A percentile compares a stretch with the other conserved stretches of the same genome.
Conservation (phyloP, 257 asterid species). For the Jasminum sambac region DNA sequence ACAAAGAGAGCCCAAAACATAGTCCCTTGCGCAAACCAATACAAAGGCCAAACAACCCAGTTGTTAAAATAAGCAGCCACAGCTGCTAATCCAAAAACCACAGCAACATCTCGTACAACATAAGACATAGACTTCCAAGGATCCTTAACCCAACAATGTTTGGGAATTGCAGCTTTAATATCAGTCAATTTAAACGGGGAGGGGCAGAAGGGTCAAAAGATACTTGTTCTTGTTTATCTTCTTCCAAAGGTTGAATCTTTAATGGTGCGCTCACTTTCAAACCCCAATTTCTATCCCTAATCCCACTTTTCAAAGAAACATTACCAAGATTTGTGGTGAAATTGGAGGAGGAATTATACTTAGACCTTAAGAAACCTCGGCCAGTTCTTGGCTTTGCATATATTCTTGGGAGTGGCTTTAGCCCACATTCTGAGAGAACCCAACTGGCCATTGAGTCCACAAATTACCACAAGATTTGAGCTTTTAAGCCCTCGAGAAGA, state of each 20-base stretch:
- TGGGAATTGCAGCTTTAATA: conserved; percentile 81
- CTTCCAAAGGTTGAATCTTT: conserved; percentile 48
- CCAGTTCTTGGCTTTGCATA: conserved; percentile 46
- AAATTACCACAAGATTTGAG: conserved; percentile 17
- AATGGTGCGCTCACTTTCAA: conserved; percentile 80
- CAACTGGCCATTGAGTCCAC: conserved; percentile 41
- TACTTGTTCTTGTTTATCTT: conserved; percentile 24
- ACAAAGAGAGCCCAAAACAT: conserved; percentile 99
- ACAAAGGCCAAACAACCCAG: conserved; percentile 92
- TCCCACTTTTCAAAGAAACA: conserved; percentile 28
- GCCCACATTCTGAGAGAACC: conserved; percentile 46
- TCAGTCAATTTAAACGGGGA: conserved; percentile 85
- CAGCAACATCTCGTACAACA: conserved; percentile 76
- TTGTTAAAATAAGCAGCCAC: conserved; percentile 76
- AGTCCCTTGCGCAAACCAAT: conserved; percentile 93
- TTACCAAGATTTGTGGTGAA: conserved; percentile 31
- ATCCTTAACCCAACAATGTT: conserved; percentile 94
- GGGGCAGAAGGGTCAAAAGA: conserved; percentile 74
- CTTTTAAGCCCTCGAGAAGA: conserved; percentile 20
- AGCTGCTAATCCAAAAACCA: conserved; percentile 82
- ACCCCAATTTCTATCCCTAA: conserved; percentile 52
- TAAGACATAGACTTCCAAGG: conserved; percentile 89
- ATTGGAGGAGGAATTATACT: conserved; percentile 19
- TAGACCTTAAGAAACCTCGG: conserved; percentile 21
- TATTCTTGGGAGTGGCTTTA: conserved; percentile 43